Base-by-base conservation (phyloP, 1,139 yeast species). In the Taphrina wiesneri region DNA sequence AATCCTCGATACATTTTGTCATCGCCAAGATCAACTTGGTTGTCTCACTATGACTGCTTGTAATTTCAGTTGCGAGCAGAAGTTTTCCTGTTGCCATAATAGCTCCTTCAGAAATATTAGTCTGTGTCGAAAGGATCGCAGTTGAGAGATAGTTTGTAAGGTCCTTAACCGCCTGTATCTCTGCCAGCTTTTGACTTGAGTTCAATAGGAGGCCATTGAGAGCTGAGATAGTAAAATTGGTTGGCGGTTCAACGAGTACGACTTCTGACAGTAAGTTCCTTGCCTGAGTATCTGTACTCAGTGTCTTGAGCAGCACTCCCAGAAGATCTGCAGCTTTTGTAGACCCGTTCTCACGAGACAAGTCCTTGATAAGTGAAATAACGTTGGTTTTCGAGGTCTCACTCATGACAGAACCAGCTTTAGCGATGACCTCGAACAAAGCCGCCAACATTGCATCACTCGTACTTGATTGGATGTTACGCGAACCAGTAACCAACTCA, bases 401-500 rank as follows among this genome's bases (percentile, higher is more conserved):
- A 72, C 86, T 86, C 81, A 93, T 82, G 74, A 86, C 86, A 61
- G 80, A 77, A 57, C 98, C 97, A 15, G 95, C 92, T 72, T 85
- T 87, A 57, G 83, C 79, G 52, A 91, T 90, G 67, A 93, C 95
- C 74, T 90, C 96, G 65, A 89, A 80, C 74, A 93, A 80, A 0
- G 96, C 97, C 74, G 86, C 86, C 72, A 91, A 81, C 88, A 92
- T 89, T 0, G 98, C 90, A 11, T 87, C 83, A 72, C 88, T 87
- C 51, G 92, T 92, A 65, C 67, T 64, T 13, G 54, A 43, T 25
- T 70, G 68, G 32, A 30, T 11, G 21, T 56, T 62, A 2, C 52
- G 64, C 9, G 70, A 52, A 3, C 69, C 69, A 2, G 57, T 4
- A 11, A 63, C 69, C n/a, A 68, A 45, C 36, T 68, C 69, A 9